These are phyloP conservation scores for Globisporangium carolinianum DNA, from an alignment of 352 stramenopile genomes.

Conservation along the genomic window DNA sequence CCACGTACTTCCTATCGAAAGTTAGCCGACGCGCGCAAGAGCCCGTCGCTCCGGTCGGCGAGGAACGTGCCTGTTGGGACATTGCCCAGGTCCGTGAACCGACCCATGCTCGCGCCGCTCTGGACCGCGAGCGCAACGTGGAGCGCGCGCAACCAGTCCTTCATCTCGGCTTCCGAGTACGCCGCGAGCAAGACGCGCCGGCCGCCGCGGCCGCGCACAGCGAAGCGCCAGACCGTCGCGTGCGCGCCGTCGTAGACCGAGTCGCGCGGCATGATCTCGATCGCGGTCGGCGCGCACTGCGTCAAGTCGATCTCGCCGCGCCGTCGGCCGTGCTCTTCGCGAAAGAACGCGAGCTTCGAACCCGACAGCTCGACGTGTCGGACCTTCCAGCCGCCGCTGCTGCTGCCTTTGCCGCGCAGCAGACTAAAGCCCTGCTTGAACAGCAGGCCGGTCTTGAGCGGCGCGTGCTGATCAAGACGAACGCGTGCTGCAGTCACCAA, in stretches of 20 bases:
- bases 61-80: conserved; percentile 61
- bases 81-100: conserved; percentile 58
- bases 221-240: conserved; percentile 80
- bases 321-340: conserved; percentile 58
- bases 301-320: conserved; percentile 68
- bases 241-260: conserved; percentile 69
- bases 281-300: conserved; percentile 52
- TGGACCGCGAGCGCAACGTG: conserved; percentile 64
- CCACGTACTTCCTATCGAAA: conserved; percentile 10
- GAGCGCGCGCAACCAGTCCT: conserved; percentile 75
- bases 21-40: conserved; percentile 49
- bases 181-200: conserved; percentile 63
- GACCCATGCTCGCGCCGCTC: conserved; percentile 31
- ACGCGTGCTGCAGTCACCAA: conserved; percentile 35
- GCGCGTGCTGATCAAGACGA: conserved; percentile 22
- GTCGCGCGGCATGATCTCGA: conserved; percentile 80
- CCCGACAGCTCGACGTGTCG: conserved; percentile 63
- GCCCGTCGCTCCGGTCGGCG: conserved; percentile 40
- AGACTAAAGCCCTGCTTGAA: conserved; percentile 73
- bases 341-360: conserved; percentile 64
- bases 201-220: conserved; percentile 46
- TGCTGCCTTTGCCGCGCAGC: conserved; percentile 9
- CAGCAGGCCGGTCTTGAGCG: conserved; percentile 65
- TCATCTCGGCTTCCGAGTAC: conserved; percentile 82
- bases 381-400: conserved; percentile 67